These are phyloP conservation scores for Serendipita indica DNA, from an alignment of 768 basidiomycete genomes.

Conservation along the genomic window DNA sequence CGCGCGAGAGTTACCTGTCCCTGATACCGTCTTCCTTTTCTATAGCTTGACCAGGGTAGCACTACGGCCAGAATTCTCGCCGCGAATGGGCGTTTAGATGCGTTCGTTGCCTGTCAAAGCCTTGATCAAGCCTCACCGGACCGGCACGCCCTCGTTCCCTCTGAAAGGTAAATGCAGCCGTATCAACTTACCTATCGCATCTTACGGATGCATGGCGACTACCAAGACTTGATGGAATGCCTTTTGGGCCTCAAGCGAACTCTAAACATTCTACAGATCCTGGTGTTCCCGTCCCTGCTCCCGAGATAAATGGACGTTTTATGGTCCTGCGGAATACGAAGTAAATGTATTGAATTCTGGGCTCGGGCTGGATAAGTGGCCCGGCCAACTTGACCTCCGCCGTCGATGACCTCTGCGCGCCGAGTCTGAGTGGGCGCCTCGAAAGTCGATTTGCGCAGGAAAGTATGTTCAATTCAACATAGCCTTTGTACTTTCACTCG, in stretches of 20 bases:
- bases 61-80: not conserved
- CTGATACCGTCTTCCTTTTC: not conserved
- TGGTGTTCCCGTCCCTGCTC: too few species aligned
- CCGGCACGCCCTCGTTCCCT: not conserved
- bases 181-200: not conserved
- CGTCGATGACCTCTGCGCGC: not conserved
- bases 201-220: not conserved
- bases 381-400: not conserved
- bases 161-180: not conserved
- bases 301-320: too few species aligned
- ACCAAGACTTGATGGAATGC: not conserved
- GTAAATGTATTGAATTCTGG: too few species aligned
- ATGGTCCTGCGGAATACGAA: too few species aligned
- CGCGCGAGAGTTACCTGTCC: not conserved
- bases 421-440: not conserved
- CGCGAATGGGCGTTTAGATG: not conserved
- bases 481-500: not conserved
- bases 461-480: not conserved
- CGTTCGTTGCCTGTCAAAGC: not conserved
- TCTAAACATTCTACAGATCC: too few species aligned
- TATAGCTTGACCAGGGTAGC: not conserved
- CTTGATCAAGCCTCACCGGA: not conserved
- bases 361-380: not conserved
- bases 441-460: not conserved
- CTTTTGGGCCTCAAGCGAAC: too few species aligned